phyloP scores from a whole-genome alignment of 2,329 filamentous ascomycete genomes.

The Huntiella omanensis region DNA sequence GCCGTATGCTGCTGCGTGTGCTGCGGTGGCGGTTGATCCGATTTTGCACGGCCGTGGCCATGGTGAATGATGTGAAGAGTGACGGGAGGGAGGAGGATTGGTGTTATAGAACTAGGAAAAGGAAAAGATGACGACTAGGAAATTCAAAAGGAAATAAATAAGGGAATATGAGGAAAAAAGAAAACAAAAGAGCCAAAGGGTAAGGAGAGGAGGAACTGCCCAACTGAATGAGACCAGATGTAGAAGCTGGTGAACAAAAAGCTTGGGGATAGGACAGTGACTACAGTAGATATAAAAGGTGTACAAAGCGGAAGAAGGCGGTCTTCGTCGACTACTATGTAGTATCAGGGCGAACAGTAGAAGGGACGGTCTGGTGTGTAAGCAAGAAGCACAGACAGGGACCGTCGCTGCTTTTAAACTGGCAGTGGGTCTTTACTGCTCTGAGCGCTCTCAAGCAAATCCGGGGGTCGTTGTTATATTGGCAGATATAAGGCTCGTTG shows the following conservation, averaged over 20 bases:
- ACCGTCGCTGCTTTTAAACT: slow-evolving; percentile 1
- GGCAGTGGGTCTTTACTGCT: not conserved
- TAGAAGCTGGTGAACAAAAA: too few species aligned
- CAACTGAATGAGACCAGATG: too few species aligned
- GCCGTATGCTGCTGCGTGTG: slow-evolving; percentile 6
- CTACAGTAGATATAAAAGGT: too few species aligned
- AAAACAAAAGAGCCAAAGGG: not conserved
- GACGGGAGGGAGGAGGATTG: slow-evolving; percentile 11
- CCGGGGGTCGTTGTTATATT: too few species aligned
- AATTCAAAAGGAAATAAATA: not conserved
- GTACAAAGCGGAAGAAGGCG: too few species aligned
- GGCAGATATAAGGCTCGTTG: too few species aligned
- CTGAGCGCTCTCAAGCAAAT: too few species aligned
- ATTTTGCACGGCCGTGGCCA: slow-evolving; percentile 14
- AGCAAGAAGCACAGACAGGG: slow-evolving; percentile 3
- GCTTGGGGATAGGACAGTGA: too few species aligned
- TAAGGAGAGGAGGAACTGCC: not conserved
- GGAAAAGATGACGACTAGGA: not conserved
- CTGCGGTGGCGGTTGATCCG: slow-evolving; percentile 13
- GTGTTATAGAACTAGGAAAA: not conserved
- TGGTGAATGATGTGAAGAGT: slow-evolving; percentile 15
- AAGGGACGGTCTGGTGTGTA: not conserved
- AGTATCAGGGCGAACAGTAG: slow-evolving; percentile 4
- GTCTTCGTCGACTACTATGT: not conserved
- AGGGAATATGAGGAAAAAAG: not conserved